phyloP scores from a whole-genome alignment of 139 green algal genomes.

The Pleodorina starrii region DNA sequence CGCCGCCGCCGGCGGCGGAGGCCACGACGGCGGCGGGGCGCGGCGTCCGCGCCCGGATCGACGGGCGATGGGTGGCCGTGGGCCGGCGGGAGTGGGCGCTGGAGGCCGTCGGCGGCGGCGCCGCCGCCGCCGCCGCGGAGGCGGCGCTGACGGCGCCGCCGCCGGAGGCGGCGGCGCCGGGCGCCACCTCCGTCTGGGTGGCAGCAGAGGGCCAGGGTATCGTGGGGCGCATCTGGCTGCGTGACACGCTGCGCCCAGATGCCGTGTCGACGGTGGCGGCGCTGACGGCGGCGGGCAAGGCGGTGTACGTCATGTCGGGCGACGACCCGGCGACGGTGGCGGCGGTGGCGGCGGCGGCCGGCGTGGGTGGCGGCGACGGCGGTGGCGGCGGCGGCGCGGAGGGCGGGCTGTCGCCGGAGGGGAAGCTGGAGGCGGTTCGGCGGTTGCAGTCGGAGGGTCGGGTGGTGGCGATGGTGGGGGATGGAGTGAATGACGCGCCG shows the following conservation, averaged over 20 bases:
- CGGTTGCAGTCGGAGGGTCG: conserved; percentile 78
- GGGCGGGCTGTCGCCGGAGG: conserved; percentile 66
- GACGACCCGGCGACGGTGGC: conserved; percentile 76
- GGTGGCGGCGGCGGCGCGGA: conserved; percentile 15
- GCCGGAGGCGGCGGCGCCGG: conserved; percentile 36
- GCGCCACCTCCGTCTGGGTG: conserved; percentile 72
- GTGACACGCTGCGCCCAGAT: conserved; percentile 81
- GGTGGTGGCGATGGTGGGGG: conserved; percentile 96
- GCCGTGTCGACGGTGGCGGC: conserved; percentile 68
- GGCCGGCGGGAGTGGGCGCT: conserved; percentile 81
- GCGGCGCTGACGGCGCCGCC: conserved; percentile 19
- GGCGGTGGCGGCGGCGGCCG: conserved; percentile 70
- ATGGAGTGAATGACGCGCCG: conserved; percentile 99
- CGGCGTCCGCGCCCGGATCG: conserved; percentile 66
- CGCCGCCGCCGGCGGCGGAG: conserved; percentile 51
- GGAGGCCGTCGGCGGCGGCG: conserved; percentile 46
- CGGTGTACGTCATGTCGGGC: conserved; percentile 81
- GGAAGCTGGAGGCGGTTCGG: conserved; percentile 70
- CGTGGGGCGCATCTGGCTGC: conserved; percentile 75
- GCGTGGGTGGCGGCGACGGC: conserved; percentile 55
- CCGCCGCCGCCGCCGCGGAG: neutral
- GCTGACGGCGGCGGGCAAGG: conserved; percentile 76
- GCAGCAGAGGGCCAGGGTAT: conserved; percentile 73
- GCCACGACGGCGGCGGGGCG: conserved; percentile 73
- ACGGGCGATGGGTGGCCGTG: conserved; percentile 75